Percentiles rank a stretch among this genome's conserved stretches.
Conservation (phyloP, 257 asterid genomes). For the Solanum chilense region DNA sequence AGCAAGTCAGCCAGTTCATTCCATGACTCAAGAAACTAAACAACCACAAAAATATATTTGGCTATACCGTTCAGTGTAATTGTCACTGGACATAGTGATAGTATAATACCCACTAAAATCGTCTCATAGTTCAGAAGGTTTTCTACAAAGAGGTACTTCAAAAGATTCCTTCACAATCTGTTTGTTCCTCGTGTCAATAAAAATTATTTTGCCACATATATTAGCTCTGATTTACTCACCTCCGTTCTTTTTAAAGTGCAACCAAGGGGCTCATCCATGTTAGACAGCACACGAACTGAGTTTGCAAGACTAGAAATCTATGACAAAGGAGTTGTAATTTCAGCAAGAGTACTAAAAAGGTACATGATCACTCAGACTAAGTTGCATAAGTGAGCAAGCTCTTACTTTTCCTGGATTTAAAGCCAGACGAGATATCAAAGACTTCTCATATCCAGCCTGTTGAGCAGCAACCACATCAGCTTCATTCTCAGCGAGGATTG, state of each 20-base stretch:
- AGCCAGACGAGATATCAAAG: constrained; percentile 57
- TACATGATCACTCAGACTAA: neutral
- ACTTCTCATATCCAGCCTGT: constrained; percentile 54
- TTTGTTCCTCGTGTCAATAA: neutral
- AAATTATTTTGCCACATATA: neutral
- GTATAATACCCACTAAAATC: neutral
- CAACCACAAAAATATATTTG: neutral
- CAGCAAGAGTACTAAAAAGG: neutral
- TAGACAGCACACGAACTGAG: constrained; percentile 55
- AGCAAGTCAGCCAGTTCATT: neutral
- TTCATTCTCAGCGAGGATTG: constrained; percentile 41
- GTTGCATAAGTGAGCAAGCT: neutral
- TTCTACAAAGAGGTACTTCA: neutral
- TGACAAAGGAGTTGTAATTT: neutral
- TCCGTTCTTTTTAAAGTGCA: constrained; percentile 59
- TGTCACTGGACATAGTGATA: neutral
- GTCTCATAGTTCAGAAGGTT: neutral
- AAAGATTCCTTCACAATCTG: neutral
- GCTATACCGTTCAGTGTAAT: neutral
- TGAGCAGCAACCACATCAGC: constrained; percentile 60
- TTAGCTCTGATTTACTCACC: constrained; percentile 21
- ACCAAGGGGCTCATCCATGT: constrained; percentile 83
- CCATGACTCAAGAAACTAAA: neutral
- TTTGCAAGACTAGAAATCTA: constrained; percentile 56
- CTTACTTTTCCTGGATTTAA: constrained; percentile 51